Conservation (phyloP, 2,329 filamentous ascomycete genomes). For the Fusarium luffae region DNA sequence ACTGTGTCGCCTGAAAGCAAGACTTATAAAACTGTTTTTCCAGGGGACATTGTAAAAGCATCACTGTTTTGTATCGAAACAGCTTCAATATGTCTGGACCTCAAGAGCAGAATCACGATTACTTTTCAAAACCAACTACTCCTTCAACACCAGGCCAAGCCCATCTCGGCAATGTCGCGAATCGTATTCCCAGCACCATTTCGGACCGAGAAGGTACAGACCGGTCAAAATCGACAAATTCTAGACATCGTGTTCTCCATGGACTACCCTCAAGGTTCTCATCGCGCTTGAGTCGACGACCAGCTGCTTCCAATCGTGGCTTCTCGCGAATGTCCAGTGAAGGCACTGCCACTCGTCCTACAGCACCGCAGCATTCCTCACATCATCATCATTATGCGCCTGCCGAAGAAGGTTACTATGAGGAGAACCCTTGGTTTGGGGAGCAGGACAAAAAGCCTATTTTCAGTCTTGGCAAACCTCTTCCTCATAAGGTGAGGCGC, state of each 20-base stretch:
- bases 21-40: slow-evolving; percentile 2
- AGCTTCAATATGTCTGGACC: not conserved
- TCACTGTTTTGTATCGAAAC: too few species aligned
- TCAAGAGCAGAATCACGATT: slow-evolving; percentile 15
- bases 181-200: slow-evolving; percentile 24
- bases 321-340: slow-evolving; percentile 2
- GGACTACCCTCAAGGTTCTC: not conserved
- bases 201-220: slow-evolving; percentile 4
- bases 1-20: not conserved
- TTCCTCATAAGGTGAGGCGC: slow-evolving; percentile 33
- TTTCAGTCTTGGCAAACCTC: slow-evolving; percentile 35
- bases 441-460: slow-evolving; percentile 29
- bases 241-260: slow-evolving; percentile 2
- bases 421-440: slow-evolving; percentile 38
- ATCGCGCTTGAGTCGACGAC: slow-evolving; percentile 17
- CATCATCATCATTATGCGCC: slow-evolving; percentile 12
- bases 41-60: too few species aligned
- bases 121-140: slow-evolving; percentile 15
- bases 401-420: slow-evolving; percentile 31
- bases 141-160: slow-evolving; percentile 24
- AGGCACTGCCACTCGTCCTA: not conserved
- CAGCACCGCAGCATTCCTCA: not conserved
- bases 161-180: slow-evolving; percentile 21
- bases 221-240: not conserved
- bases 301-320: not conserved